Percentiles rank a stretch among this genome's conserved stretches.
Conservation (phyloP, 306 rosid species). For the Spatholobus suberectus region DNA sequence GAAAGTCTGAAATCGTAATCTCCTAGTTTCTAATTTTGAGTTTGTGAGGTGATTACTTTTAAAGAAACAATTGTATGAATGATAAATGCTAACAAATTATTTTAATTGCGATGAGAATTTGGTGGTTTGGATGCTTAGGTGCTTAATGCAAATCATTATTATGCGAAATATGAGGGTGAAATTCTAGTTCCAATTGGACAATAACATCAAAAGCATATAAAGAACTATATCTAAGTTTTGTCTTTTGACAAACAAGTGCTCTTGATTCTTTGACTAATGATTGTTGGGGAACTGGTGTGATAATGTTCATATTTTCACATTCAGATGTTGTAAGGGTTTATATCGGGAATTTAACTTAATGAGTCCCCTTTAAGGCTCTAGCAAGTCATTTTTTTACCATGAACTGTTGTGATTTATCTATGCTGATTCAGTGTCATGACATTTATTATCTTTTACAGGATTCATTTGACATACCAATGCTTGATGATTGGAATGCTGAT, state of each 20-base stretch:
- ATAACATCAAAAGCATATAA: background rate
- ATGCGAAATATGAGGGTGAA: background rate
- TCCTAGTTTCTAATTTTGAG: background rate
- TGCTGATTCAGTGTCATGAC: conserved; percentile 1
- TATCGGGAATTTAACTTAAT: conserved; percentile 13
- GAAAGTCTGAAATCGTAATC: background rate
- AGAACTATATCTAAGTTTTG: background rate
- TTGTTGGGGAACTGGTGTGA: background rate
- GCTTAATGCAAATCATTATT: background rate
- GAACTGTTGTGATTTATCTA: background rate
- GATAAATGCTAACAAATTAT: background rate
- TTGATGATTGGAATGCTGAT: conserved; percentile 63
- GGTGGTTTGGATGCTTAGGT: background rate
- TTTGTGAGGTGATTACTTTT: background rate
- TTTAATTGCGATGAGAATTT: background rate
- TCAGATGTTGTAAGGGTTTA: conserved; percentile 7
- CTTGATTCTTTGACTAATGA: conserved; percentile 10
- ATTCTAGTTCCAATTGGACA: background rate
- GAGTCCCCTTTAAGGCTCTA: conserved; percentile 8
- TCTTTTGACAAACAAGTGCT: background rate
- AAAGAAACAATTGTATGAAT: background rate
- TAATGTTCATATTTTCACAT: background rate
- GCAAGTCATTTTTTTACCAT: conserved; percentile 11
- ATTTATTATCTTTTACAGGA: conserved; percentile 52
- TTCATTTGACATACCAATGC: conserved; percentile 58